Conservation (phyloP, 345 rosid species). For the Populus pruinosa region DNA sequence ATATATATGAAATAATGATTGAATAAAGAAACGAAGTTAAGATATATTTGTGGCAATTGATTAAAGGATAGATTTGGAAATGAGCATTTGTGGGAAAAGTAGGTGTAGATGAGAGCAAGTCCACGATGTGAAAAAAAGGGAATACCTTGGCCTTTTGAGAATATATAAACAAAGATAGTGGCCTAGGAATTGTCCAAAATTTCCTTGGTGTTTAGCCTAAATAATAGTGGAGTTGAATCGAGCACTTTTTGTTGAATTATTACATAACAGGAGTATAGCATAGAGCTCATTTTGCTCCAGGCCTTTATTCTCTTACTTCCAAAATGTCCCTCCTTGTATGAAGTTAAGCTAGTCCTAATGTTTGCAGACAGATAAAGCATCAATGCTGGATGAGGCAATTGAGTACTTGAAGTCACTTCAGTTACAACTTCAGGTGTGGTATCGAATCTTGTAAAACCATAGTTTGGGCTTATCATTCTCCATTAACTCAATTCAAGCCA, state of each 20-base stretch:
- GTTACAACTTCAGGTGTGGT: constrained; percentile 50
- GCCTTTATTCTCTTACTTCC: not conserved
- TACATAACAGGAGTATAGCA: not conserved
- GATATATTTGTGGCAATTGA: not conserved
- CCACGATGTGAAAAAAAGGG: not conserved
- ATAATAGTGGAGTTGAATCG: not conserved
- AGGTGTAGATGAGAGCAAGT: not conserved
- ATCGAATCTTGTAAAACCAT: constrained; percentile 17
- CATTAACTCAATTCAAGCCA: constrained; percentile 22
- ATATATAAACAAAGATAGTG: not conserved
- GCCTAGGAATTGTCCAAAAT: not conserved
- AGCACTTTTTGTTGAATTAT: not conserved
- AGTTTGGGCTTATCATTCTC: not conserved
- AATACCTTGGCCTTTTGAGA: not conserved
- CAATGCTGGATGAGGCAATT: constrained; percentile 59
- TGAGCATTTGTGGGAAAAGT: not conserved
- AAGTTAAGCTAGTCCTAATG: not conserved
- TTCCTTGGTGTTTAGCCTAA: not conserved
- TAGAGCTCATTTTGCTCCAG: not conserved
- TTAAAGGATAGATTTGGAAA: not conserved
- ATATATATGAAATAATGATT: not conserved
- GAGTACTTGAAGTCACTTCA: constrained; percentile 53
- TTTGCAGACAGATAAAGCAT: constrained; percentile 57
- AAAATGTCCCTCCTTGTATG: not conserved
- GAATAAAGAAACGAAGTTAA: not conserved